Percentiles rank a stretch among this genome's conserved stretches.
phyloP scores from a whole-genome alignment of 176 grass and related monocot species.

The Tillandsia leiboldiana region DNA sequence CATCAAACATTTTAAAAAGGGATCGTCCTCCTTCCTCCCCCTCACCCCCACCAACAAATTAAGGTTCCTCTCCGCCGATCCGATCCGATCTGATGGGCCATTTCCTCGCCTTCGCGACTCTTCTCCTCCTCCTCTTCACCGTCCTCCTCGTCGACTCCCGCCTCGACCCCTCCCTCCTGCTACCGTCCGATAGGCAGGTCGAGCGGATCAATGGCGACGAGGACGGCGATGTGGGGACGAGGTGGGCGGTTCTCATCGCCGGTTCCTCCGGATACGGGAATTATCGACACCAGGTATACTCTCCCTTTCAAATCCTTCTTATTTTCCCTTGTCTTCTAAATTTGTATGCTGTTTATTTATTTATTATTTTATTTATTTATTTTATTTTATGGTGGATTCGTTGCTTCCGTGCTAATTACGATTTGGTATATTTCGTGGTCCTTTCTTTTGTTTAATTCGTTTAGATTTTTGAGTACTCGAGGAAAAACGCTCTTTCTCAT shows the following conservation, averaged over 20 bases:
- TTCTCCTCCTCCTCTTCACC: constrained; percentile 24
- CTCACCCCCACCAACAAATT: not conserved
- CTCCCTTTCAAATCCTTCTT: not conserved
- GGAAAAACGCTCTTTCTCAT: no score
- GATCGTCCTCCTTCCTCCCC: not conserved
- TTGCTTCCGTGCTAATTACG: no score
- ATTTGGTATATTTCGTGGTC: no score
- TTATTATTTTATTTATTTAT: no score
- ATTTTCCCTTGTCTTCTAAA: no score
- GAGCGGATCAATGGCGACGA: not conserved
- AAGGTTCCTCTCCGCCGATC: not conserved
- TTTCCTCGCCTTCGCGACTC: constrained; percentile 17
- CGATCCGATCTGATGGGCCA: constrained; percentile 14
- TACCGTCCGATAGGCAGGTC: constrained; percentile 48
- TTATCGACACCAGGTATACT: constrained; percentile 77
- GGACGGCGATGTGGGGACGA: constrained; percentile 44
- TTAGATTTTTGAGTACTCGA: no score
- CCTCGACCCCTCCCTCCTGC: constrained; percentile 33
- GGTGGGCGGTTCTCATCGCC: constrained; percentile 90
- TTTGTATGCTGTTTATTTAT: no score
- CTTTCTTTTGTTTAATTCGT: no score
- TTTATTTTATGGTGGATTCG: no score
- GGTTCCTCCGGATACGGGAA: constrained; percentile 80
- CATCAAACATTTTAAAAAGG: not conserved
- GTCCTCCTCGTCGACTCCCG: constrained; percentile 18